Conservation (phyloP, 345 rosid species). For the Eucalyptus pauciflora region DNA sequence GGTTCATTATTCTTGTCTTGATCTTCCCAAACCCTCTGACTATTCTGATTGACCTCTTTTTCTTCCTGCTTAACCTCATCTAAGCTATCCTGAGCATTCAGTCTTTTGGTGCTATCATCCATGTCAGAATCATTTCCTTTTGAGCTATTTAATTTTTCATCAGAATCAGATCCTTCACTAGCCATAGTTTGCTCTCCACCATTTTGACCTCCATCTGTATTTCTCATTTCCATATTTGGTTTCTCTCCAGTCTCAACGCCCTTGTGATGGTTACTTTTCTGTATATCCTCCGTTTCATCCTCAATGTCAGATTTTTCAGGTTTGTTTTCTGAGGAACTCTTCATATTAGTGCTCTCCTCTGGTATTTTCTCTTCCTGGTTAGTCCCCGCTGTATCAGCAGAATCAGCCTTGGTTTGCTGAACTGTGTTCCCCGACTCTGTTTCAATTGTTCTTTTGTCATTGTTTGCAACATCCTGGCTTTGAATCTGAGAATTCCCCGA, state of each 20-base stretch:
- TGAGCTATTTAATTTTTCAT: constrained; percentile 4
- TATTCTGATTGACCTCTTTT: not conserved
- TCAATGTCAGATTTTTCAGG: not conserved
- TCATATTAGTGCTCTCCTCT: constrained; percentile 3
- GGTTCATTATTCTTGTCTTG: constrained; percentile 3
- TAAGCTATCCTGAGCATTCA: constrained; percentile 10
- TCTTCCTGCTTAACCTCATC: not conserved
- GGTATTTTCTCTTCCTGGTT: not conserved
- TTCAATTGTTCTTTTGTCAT: not conserved
- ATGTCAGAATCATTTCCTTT: constrained; percentile 19
- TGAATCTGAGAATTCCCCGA: not conserved
- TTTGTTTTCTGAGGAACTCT: not conserved
- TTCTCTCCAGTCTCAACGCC: constrained; percentile 2
- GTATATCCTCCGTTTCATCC: constrained; percentile 2
- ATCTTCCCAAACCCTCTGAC: not conserved
- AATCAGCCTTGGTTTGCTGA: not conserved
- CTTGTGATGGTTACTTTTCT: not conserved
- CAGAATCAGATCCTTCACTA: constrained; percentile 16
- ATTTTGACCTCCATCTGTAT: constrained; percentile 1
- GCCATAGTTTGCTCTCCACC: constrained; percentile 12
- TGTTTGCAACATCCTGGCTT: not conserved
- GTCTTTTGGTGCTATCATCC: constrained; percentile 15
- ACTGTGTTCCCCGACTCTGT: not conserved
- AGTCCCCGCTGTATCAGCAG: not conserved
- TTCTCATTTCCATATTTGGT: constrained; percentile 6